Base-by-base conservation (phyloP, 345 rosid species). In the Citrus trifoliata region DNA sequence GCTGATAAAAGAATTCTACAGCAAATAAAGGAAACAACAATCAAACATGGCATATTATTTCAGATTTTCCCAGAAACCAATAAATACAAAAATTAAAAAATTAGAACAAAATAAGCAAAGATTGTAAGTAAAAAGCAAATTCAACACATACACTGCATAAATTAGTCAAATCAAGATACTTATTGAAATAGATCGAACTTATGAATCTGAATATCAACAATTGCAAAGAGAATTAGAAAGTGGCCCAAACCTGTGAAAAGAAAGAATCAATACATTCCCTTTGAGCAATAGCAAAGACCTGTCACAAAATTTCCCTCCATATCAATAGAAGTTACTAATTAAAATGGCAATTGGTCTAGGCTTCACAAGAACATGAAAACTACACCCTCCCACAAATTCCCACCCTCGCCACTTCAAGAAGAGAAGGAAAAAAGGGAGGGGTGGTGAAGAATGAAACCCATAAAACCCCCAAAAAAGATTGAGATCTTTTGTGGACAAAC, bases 251-350 rank as follows among this genome's bases (percentile, higher is more conserved):
- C 99, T 93, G 99, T 32, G 97, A 95, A 80, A 92, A 93, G 83
- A 89, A 89, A 59, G 99, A 93, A 84, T 92, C 97, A 33, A 94
- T 87, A 40, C 99, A 92, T 82, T 95, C 98, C 88, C 85, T 92
- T 83, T 95, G 99, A 69, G 97, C 97, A 82, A 70, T 82, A 67
- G 99, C 90, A 79, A 95, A 95, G 76, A 89, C 97, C 99, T 95
- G 94, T 73, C 22, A 78, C 77, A 85, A 28, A 70, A 56, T 71
- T 75, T 16, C 67, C 38, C 5, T 48, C 58, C 76, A 73, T 48
- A 56, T 70, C 51, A 30, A 71, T 55, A 21, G 40, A 21, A 19
- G 30, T 64, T 12, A 22, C 65, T 18, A 46, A 62, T 6, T 60
- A 63, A 59, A 58, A 63, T 25, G 14, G 19, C 9, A 10, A 76